Conservation (phyloP, 495 filamentous ascomycete genomes). For the Aspergillus cristatus region DNA sequence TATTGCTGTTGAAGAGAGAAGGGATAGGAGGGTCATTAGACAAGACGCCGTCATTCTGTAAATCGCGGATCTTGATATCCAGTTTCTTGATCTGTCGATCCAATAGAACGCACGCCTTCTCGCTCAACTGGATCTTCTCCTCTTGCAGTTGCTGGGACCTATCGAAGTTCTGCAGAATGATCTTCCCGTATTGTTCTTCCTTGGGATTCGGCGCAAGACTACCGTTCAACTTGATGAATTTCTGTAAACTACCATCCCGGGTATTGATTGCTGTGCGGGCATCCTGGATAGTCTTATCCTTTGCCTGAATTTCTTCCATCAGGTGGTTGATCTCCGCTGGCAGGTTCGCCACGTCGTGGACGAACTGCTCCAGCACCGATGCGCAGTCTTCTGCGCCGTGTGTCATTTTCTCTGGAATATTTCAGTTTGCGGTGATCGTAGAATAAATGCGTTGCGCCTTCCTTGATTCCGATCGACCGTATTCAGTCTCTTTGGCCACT, state of each 20-base stretch:
- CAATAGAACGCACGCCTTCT: slow-evolving; percentile 67
- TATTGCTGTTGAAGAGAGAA: slow-evolving; percentile 56
- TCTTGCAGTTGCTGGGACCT: slow-evolving; percentile 65
- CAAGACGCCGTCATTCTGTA: slow-evolving; percentile 74
- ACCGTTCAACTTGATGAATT: slow-evolving; percentile 79
- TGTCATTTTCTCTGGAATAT: slow-evolving; percentile 28
- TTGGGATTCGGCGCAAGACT: slow-evolving; percentile 76
- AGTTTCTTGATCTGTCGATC: slow-evolving; percentile 85
- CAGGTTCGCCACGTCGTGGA: slow-evolving; percentile 82
- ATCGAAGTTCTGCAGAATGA: slow-evolving; percentile 63
- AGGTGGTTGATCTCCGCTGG: slow-evolving; percentile 87
- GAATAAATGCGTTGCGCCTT: not conserved
- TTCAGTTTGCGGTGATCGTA: too few species aligned
- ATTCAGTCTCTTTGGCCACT: too few species aligned
- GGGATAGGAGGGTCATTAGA: slow-evolving; percentile 67
- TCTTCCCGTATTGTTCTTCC: slow-evolving; percentile 63
- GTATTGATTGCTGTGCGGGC: slow-evolving; percentile 64
- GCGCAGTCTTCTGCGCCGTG: slow-evolving; percentile 64
- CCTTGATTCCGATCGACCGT: too few species aligned
- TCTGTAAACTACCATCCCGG: slow-evolving; percentile 76
- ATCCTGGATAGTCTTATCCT: slow-evolving; percentile 72
- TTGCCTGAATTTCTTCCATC: slow-evolving; percentile 88
- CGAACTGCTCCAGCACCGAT: slow-evolving; percentile 85
- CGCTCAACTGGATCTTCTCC: slow-evolving; percentile 74
- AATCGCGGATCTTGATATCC: slow-evolving; percentile 75